Evolutionary conservation across 192 early-diverging fungal genomes (phyloP).

Genomic region (Gamsiella multidivaricata): DNA sequence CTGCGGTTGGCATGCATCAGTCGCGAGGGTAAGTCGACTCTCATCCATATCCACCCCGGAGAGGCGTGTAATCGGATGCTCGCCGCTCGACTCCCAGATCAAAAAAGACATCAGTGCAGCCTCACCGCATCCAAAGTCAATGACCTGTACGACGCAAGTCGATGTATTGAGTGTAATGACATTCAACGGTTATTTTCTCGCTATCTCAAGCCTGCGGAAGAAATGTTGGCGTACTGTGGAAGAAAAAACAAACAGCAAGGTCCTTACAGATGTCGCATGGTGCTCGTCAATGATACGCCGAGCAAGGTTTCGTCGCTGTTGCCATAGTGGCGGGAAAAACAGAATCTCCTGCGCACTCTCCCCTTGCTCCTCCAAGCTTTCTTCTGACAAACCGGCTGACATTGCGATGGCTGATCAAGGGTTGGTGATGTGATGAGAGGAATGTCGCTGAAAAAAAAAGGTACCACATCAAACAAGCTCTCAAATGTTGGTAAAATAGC

Average conservation of each 20-base stretch:
- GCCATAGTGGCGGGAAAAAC: slow-evolving; percentile 81
- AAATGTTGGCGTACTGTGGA: no score
- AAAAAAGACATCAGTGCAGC: slow-evolving; percentile 78
- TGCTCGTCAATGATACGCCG: slow-evolving; percentile 61
- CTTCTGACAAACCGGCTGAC: not conserved
- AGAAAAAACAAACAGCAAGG: not conserved
- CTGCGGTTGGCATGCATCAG: slow-evolving; percentile 66
- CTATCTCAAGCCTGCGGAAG: no score
- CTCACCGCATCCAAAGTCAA: slow-evolving; percentile 92
- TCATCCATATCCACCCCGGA: slow-evolving; percentile 78
- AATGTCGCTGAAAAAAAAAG: no score
- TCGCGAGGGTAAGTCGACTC: slow-evolving; percentile 56
- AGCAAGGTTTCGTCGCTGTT: slow-evolving; percentile 79
- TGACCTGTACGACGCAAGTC: slow-evolving; percentile 58
- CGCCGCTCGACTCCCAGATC: slow-evolving; percentile 55
- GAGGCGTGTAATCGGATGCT: slow-evolving; percentile 67
- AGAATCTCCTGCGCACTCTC: not conserved
- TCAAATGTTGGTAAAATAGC: not conserved
- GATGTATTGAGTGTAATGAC: not conserved
- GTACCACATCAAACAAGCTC: no score
- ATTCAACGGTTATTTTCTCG: not conserved
- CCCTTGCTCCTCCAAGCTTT: not conserved
- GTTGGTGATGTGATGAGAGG: no score
- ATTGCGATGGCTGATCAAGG: no score
- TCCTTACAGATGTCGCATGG: slow-evolving; percentile 59